Evolutionary conservation across 805 yeast species (phyloP), one percentile per base, ranked within the genome.

Genomic region (Nakazawaea ernobii): DNA sequence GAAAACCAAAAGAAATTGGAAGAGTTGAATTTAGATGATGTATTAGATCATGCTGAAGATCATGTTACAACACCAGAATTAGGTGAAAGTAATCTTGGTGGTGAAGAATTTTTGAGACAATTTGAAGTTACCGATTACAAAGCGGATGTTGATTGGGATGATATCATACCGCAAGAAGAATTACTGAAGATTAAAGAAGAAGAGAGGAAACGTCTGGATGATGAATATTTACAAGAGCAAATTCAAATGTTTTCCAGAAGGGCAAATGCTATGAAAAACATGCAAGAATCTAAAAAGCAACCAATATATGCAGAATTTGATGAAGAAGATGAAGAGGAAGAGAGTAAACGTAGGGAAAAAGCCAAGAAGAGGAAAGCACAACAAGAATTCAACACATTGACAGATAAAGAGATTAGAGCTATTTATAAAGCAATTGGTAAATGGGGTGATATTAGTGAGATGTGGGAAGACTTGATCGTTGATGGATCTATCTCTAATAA

Each of bases 81-180:
- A 17, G 98, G 98, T 5, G 98, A 94, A 59, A 87, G 96, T n/a
- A 95, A 94, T 59, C 73, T 94, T 47, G 99, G 99, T 50, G 96
- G 98, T 49, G 99, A 94, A 65, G 99, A 94, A 68, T 94, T 94
- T 61, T 75, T 94, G 68, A 89, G 82, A 60, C 99, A 94, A 67
- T 94, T 94, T 63, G 99, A 94, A 67, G 99, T 94, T 45, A 94
- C 99, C 0, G 99, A 94, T 63, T 95, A 91, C 65, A 94, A 94
- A 69, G 98, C 99, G 0, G 97, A 92, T 64, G 90, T 92, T 52
- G 95, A 90, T 53, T 94, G 99, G 99, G 98, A 94, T 69, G 99
- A 94, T 65, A 94, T 94, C 56, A 94, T 94, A 58, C 99, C 99
- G 0, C 91, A 88, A 54, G 96, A 87, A 39, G 99, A 94, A 64